Evolutionary conservation across 1,284 basidiomycete genomes (phyloP).

Genomic region (Apiotrichum siamense): DNA sequence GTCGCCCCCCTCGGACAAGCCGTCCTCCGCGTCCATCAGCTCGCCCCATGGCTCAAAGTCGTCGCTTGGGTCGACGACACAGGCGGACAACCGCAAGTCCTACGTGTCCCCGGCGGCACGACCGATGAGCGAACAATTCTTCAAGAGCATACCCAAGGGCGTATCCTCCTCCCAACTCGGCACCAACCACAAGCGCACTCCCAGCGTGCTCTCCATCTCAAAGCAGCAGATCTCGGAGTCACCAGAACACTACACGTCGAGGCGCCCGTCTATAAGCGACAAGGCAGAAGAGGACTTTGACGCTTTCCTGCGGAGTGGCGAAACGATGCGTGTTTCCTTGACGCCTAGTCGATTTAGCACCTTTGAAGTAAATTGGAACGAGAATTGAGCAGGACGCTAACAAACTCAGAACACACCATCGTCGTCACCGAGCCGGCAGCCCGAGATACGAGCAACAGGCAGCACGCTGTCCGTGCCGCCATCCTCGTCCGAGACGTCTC

Average conservation of each 20-base stretch:
- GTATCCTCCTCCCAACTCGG: slow-evolving; percentile 3
- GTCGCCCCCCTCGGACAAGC: slow-evolving; percentile 5
- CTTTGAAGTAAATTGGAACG: slow-evolving; percentile 64
- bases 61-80: slow-evolving; percentile 10
- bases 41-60: slow-evolving; percentile 18
- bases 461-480: not conserved
- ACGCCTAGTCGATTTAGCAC: slow-evolving; percentile 85
- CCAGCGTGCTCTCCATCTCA: slow-evolving; percentile 27
- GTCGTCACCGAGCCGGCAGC: not conserved
- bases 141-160: not conserved
- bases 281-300: slow-evolving; percentile 66
- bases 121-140: slow-evolving; percentile 11
- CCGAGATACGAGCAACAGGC: not conserved
- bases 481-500: slow-evolving; percentile 15
- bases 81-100: not conserved
- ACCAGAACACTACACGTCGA: not conserved
- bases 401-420: slow-evolving; percentile 4
- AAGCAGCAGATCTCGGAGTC: slow-evolving; percentile 14
- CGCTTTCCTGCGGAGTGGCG: slow-evolving; percentile 74
- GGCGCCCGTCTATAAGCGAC: slow-evolving; percentile 11
- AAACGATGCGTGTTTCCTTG: slow-evolving; percentile 89
- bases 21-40: slow-evolving; percentile 10
- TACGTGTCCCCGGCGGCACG: not conserved
- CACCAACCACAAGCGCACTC: slow-evolving; percentile 20
- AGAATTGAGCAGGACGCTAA: not conserved